Percentiles rank a stretch among this genome's conserved stretches.
phyloP scores from a whole-genome alignment of 176 grass and related monocot species.

The Hordeum marinum region DNA sequence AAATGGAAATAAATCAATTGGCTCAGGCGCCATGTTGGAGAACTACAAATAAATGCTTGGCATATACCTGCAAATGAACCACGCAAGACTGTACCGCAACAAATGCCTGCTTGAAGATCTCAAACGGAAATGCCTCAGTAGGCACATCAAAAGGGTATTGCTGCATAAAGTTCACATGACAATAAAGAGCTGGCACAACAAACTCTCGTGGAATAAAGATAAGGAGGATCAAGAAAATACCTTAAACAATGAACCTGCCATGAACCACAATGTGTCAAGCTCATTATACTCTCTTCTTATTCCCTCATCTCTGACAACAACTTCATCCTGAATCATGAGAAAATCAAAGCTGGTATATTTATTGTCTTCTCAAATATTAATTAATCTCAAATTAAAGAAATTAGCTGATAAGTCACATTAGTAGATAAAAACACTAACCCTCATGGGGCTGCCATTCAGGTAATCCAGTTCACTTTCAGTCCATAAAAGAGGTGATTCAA shows the following conservation, averaged over 20 bases:
- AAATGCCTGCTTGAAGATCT: conserved; percentile 99
- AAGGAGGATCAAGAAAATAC: conserved; percentile 37
- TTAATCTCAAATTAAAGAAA: neutral
- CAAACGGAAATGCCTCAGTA: conserved; percentile 90
- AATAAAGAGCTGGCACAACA: conserved; percentile 20
- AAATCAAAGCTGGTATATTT: neutral
- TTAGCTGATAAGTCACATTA: conserved; percentile 6
- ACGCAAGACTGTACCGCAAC: conserved; percentile 98
- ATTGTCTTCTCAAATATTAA: conserved; percentile 14
- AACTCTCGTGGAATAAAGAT: neutral
- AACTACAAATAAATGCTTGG: neutral
- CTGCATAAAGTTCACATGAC: conserved; percentile 41
- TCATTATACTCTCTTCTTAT: conserved; percentile 93
- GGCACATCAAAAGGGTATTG: conserved; percentile 99
- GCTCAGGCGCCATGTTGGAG: neutral
- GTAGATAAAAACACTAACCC: conserved; percentile 39
- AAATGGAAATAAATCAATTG: neutral
- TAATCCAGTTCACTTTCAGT: conserved; percentile 79
- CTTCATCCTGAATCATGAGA: conserved; percentile 60
- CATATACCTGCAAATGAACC: conserved; percentile 93
- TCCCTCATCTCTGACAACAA: conserved; percentile 81
- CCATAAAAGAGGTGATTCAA: conserved; percentile 96
- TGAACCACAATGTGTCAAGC: conserved; percentile 98
- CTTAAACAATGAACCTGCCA: conserved; percentile 99
- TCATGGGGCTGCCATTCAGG: conserved; percentile 83